A percentile compares a stretch with the other conserved stretches of the same genome.
phyloP scores from a whole-genome alignment of 176 grass and related monocot genomes.

The Triticum dicoccoides region DNA sequence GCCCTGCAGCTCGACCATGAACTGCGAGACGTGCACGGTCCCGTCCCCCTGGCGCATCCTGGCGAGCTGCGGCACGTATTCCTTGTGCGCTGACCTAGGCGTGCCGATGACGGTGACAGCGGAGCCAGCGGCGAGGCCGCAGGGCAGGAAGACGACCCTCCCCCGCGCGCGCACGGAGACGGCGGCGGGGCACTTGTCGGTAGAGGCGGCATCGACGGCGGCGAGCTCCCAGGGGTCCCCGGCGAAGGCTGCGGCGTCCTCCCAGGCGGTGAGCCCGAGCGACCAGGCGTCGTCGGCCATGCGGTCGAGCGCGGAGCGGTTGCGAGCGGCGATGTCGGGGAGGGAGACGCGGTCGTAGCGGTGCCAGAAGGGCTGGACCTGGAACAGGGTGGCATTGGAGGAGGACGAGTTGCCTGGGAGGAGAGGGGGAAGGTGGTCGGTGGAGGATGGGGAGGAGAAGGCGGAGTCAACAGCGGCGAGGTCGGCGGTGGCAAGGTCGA shows the following conservation, averaged over 20 bases:
- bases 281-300: constrained; percentile 86
- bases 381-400: constrained; percentile 7
- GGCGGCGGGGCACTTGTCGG: constrained; percentile 57
- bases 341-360: constrained; percentile 48
- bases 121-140: constrained; percentile 70
- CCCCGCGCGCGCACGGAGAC: constrained; percentile 44
- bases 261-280: constrained; percentile 71
- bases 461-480: constrained; percentile 43
- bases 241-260: constrained; percentile 44
- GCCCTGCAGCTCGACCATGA: constrained; percentile 90
- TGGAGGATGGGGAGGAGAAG: constrained; percentile 38
- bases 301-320: constrained; percentile 56
- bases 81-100: constrained; percentile 57
- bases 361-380: constrained; percentile 56
- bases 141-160: constrained; percentile 76
- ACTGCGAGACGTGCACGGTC: constrained; percentile 78
- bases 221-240: constrained; percentile 49
- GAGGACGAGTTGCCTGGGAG: neutral
- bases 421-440: constrained; percentile 31
- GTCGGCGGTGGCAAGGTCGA: constrained; percentile 63
- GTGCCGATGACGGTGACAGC: constrained; percentile 79
- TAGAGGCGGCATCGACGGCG: constrained; percentile 25
- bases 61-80: constrained; percentile 67
- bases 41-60: constrained; percentile 47
- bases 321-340: constrained; percentile 26